Evolutionary conservation across 1,284 basidiomycete genomes (phyloP).

Genomic region (Tilletiaria anomala): DNA sequence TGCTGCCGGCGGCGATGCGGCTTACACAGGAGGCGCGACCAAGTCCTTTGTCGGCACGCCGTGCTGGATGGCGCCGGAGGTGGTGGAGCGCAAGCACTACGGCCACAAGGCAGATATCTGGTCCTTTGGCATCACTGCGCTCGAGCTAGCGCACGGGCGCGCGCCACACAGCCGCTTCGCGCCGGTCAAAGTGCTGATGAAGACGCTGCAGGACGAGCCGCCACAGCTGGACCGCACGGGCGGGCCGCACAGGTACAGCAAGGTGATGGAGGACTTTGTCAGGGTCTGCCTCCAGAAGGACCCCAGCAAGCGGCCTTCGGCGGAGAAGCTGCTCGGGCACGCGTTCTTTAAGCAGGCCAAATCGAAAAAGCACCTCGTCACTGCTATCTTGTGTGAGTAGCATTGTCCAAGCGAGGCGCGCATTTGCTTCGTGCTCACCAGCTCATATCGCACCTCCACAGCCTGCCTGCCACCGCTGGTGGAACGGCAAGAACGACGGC

Average conservation of each 20-base stretch:
- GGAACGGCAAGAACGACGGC: no score
- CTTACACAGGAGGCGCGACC: no score
- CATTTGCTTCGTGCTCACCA: no score
- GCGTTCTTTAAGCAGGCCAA: conserved; percentile 58
- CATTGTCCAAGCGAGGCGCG: no score
- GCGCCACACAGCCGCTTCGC: conserved; percentile 65
- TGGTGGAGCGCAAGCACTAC: conserved; percentile 67
- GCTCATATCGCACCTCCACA: no score
- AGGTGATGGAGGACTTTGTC: conserved; percentile 64
- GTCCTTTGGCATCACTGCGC: conserved; percentile 73
- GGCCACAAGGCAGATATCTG: conserved; percentile 71
- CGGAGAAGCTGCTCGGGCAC: conserved; percentile 60
- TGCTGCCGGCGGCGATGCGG: no score
- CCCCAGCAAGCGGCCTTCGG: conserved; percentile 61
- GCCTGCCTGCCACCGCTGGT: no score
- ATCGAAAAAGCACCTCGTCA: no score
- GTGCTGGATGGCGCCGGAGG: conserved; percentile 86
- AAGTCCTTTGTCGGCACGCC: conserved; percentile 79
- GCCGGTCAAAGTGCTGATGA: conserved; percentile 58
- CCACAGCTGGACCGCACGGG: conserved; percentile 60
- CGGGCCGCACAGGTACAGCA: conserved; percentile 62
- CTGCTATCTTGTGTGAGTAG: no score
- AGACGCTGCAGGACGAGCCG: conserved; percentile 42
- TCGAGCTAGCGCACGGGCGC: conserved; percentile 67
- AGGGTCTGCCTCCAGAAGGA: conserved; percentile 69